phyloP scores from a whole-genome alignment of 768 basidiomycete species.

The Rubroboletus pulcherrimus region DNA sequence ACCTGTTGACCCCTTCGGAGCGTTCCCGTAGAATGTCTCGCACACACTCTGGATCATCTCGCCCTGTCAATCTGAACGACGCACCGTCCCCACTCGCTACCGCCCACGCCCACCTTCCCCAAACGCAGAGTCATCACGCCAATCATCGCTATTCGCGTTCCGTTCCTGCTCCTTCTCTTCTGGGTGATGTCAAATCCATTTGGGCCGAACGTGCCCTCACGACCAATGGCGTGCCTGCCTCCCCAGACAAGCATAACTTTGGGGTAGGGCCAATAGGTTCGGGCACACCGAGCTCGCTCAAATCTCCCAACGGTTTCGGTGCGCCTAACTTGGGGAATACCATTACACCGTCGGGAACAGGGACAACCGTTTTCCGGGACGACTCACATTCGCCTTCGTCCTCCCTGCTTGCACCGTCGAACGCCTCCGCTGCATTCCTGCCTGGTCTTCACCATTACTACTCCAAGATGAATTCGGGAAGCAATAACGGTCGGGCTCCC shows the following conservation, averaged over 20 bases:
- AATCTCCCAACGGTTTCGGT: slow-evolving; percentile 41
- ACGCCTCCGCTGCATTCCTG: slow-evolving; percentile 80
- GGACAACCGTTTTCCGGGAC: slow-evolving; percentile 32
- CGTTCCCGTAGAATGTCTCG: slow-evolving; percentile 77
- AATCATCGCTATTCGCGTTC: slow-evolving; percentile 77
- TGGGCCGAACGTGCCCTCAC: slow-evolving; percentile 61
- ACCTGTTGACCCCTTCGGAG: slow-evolving; percentile 87
- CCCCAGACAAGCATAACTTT: slow-evolving; percentile 33
- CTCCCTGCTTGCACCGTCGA: slow-evolving; percentile 55
- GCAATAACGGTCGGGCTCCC: slow-evolving; percentile 27
- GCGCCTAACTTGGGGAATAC: slow-evolving; percentile 13
- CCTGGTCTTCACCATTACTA: slow-evolving; percentile 69
- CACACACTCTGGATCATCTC: slow-evolving; percentile 48
- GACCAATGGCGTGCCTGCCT: slow-evolving; percentile 32
- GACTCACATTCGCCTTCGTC: slow-evolving; percentile 32
- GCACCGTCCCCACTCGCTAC: slow-evolving; percentile 15
- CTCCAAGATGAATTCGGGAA: slow-evolving; percentile 43
- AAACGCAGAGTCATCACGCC: slow-evolving; percentile 21
- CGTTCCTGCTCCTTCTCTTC: slow-evolving; percentile 71
- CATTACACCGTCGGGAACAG: slow-evolving; percentile 9
- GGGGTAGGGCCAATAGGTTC: slow-evolving; percentile 24
- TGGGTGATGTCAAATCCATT: slow-evolving; percentile 75
- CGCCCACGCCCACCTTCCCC: slow-evolving; percentile 12
- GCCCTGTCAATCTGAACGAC: slow-evolving; percentile 21
- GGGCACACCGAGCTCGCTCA: slow-evolving; percentile 53